Conservation (phyloP, 345 rosid genomes). For the Pugionium dolabratum region DNA sequence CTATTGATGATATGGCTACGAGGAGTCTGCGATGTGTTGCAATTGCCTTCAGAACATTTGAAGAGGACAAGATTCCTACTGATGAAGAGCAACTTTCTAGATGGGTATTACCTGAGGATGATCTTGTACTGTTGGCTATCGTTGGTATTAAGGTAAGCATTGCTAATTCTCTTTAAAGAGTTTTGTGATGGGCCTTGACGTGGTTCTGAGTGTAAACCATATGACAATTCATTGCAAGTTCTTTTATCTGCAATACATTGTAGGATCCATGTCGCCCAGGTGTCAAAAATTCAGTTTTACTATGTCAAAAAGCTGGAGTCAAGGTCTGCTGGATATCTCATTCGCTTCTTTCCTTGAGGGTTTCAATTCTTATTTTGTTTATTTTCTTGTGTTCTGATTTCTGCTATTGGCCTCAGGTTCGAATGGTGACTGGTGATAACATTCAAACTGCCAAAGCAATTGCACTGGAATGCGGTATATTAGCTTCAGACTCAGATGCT, state of each 20-base stretch:
- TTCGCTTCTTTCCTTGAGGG: slow-evolving; percentile 10
- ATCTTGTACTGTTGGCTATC: slow-evolving; percentile 83
- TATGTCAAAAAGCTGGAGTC: slow-evolving; percentile 88
- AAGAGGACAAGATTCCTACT: slow-evolving; percentile 61
- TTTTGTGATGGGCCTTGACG: background rate
- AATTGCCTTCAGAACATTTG: slow-evolving; percentile 73
- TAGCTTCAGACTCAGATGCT: slow-evolving; percentile 60
- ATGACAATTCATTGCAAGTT: slow-evolving; percentile 4
- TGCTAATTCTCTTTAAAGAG: background rate
- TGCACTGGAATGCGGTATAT: slow-evolving; percentile 94
- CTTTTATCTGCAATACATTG: slow-evolving; percentile 32
- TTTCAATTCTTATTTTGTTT: slow-evolving; percentile 1
- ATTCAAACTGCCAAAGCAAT: slow-evolving; percentile 91
- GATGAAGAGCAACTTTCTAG: slow-evolving; percentile 60
- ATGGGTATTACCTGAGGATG: slow-evolving; percentile 87
- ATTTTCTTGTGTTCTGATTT: slow-evolving; percentile 17
- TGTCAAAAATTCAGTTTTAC: slow-evolving; percentile 68
- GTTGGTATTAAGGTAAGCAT: slow-evolving; percentile 83
- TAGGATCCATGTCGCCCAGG: slow-evolving; percentile 98
- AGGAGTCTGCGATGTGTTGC: slow-evolving; percentile 92
- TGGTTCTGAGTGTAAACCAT: slow-evolving; percentile 6
- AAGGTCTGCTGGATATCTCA: slow-evolving; percentile 55
- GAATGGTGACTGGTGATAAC: slow-evolving; percentile 99
- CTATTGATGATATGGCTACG: slow-evolving; percentile 83
- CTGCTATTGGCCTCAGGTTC: slow-evolving; percentile 54